Base-by-base conservation (phyloP, 2,329 filamentous ascomycete species). In the Pseudohalonectria lignicola region DNA sequence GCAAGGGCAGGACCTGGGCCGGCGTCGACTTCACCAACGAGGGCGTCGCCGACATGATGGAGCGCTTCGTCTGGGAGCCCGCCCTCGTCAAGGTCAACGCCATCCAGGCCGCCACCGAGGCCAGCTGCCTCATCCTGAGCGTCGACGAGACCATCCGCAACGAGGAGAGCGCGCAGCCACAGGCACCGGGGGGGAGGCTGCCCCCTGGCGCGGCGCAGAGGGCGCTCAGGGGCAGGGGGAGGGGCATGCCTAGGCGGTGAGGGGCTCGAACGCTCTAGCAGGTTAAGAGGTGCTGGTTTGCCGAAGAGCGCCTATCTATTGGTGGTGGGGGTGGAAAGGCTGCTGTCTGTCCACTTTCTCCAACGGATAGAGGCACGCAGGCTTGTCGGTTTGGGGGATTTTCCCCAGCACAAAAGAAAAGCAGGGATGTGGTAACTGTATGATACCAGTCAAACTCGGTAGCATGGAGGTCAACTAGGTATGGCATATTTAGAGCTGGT, bases 81-180 rank as follows among this genome's bases (percentile, higher is more conserved):
- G 83, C 85, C 34, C 69, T 96, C 46, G 85, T 98, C 56, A 98
- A 98, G 78, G 73, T 93, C 61, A 98, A 98, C 61, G 92, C 92
- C 49, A 82, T 98, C 47, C 87, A 94, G 67, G 90, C 92, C 16
- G 92, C 92, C 37, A 88, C 88, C 23, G 92, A 98, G 66, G 92
- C 92, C 17, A 84, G 83, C 49, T 98, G 92, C 66, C 66, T 98
- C 66, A 96, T 98, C 49, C 66, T 98, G 53, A 83, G 86, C 51
- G 92, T 98, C 40, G 92, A 98, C 56, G 92, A 98, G 76, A 98
- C 92, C 25, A 96, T 98, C 64, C 87, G 80, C 64, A 98, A 98
- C 63, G 86, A 98, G 68, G 88, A 96, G 68, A 94, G 86, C 53
- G 74, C 80, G 51, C 70, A 78, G 59, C 83, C 88, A 18, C 85